Evolutionary conservation across 805 yeast species (phyloP).

Genomic region (Candida xyloterini): DNA sequence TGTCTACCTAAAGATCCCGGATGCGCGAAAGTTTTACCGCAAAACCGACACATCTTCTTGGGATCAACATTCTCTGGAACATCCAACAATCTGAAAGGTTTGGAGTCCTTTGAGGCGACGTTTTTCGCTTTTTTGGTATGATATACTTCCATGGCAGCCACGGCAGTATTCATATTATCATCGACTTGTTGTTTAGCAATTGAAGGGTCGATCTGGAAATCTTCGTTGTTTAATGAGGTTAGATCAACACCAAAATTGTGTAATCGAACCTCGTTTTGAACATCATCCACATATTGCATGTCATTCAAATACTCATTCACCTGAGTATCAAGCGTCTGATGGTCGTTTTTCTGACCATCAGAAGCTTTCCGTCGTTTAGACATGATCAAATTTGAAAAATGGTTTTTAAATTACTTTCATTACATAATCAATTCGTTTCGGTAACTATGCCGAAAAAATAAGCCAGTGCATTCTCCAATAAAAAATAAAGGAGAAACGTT

Average conservation of each 20-base stretch:
- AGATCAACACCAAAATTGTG: slow-evolving; percentile 25
- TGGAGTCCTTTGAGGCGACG: not conserved
- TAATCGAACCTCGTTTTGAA: slow-evolving; percentile 17
- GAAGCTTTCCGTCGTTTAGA: slow-evolving; percentile 6
- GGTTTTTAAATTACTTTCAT: too few relatives aligned
- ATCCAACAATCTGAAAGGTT: slow-evolving; percentile 15
- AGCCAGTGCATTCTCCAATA: not conserved
- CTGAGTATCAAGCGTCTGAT: slow-evolving; percentile 26
- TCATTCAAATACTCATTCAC: slow-evolving; percentile 29
- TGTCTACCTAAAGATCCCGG: slow-evolving; percentile 62
- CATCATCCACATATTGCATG: slow-evolving; percentile 25
- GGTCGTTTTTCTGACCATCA: slow-evolving; percentile 23
- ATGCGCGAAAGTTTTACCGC: slow-evolving; percentile 51
- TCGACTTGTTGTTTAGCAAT: slow-evolving; percentile 15
- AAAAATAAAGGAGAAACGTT: not conserved
- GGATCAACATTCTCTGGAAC: slow-evolving; percentile 28
- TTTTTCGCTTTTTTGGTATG: slow-evolving; percentile 7
- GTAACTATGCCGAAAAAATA: too few relatives aligned
- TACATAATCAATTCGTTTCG: not conserved
- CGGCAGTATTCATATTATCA: slow-evolving; percentile 21
- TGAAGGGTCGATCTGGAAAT: slow-evolving; percentile 28
- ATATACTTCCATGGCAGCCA: slow-evolving; percentile 19
- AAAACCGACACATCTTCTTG: slow-evolving; percentile 46
- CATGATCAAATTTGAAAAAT: slow-evolving; percentile 2
- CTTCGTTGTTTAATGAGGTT: slow-evolving; percentile 22